Conservation (phyloP, 129 eudicot genomes). For the Pseudognaphalium luteoalbum region DNA sequence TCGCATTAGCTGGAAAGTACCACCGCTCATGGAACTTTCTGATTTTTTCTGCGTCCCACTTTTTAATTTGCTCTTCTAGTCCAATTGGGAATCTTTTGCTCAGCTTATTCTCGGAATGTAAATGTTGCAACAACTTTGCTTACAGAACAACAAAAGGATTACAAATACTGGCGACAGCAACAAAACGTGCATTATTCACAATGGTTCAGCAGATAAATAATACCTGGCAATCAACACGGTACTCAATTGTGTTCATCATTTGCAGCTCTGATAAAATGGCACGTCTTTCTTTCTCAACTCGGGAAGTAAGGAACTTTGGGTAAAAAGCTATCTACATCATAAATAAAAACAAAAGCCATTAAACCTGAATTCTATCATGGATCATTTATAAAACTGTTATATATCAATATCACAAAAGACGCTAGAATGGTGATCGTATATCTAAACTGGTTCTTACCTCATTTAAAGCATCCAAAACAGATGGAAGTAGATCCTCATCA, state of each 20-base stretch:
- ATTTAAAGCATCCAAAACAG: conserved; percentile 87
- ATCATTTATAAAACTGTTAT: background rate
- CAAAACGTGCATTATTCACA: background rate
- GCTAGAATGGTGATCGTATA: background rate
- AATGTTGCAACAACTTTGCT: conserved; percentile 81
- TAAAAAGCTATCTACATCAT: conserved; percentile 79
- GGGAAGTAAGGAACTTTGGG: conserved; percentile 87
- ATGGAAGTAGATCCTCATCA: conserved; percentile 86
- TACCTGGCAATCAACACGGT: conserved; percentile 99
- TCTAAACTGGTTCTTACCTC: conserved; percentile 58
- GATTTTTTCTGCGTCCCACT: conserved; percentile 98
- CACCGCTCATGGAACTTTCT: conserved; percentile 95
- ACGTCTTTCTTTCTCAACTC: conserved; percentile 98
- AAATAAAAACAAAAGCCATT: conserved; percentile 3
- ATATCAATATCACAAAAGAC: background rate
- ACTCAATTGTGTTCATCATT: conserved; percentile 99
- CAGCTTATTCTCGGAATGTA: conserved; percentile 98
- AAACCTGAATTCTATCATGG: background rate
- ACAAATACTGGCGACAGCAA: conserved; percentile 12
- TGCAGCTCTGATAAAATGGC: conserved; percentile 95
- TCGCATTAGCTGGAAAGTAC: conserved; percentile 97
- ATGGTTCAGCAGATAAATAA: background rate
- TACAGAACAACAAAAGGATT: conserved; percentile 22
- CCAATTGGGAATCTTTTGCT: conserved; percentile 96
- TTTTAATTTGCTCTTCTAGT: conserved; percentile 93